Base-by-base conservation (phyloP, 2,329 filamentous ascomycete species). In the Thelonectria blattea region DNA sequence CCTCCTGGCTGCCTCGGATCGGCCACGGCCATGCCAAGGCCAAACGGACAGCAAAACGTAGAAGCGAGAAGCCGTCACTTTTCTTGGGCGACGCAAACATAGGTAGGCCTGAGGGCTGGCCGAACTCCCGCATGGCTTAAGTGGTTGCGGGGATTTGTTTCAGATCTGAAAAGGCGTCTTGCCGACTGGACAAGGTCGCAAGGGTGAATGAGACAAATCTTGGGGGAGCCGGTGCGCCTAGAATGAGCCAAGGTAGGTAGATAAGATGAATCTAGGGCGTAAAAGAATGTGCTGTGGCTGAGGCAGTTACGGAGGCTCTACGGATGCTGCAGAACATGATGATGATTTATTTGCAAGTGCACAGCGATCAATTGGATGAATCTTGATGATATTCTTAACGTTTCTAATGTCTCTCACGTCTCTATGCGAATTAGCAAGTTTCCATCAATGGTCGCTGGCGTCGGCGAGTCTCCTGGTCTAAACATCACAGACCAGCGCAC, bases 111-210 rank as follows among this genome's bases (percentile, higher is more conserved):
- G 18, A 17, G 42, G 17, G 17, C 20, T 37, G 34, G 18, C 42
- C 42, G 47, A 27, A 34, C 52, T 34, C 22, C 27, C 24, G 42
- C 34, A 30, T 56, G 32, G 48, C 41, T 60, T 56, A 49, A 60
- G 52, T 56, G 52, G 48, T 56, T 56, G 52, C 20, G 52, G 52
- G 52, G 48, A 42, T 52, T 52, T 39, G 58, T 60, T 60, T 60
- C 58, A 60, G 30, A 52, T 49, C 5, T 10, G 42, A 34, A 41
- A 45, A 43, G 47, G 41, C 32, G 47, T 52, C 27, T 52, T 60
- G 17, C 39, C 48, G 30, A 27, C 47, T 37, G 46, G 37, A 20
- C 30, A 32, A 12, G 12, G 39, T 39, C 43, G 37, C 43, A 39
- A 51, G 32, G 20, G 22, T 30, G 56, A 41, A 17, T 37, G 34